These are phyloP conservation scores for Sporothrix pallida DNA, from an alignment of 2,329 filamentous ascomycete species.

Conservation along the genomic window DNA sequence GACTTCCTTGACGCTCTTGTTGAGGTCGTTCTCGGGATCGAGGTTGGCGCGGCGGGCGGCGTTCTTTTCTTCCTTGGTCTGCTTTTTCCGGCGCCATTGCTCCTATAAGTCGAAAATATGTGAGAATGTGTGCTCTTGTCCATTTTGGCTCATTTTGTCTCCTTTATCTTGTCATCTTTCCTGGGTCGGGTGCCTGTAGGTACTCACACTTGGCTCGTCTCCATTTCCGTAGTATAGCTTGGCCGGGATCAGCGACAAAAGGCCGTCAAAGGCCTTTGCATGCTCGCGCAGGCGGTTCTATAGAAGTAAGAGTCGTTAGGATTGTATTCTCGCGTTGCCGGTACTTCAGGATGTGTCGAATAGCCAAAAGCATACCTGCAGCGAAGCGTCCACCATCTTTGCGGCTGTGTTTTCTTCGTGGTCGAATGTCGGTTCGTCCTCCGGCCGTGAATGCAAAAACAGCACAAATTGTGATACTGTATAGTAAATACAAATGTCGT, in stretches of 20 bases:
- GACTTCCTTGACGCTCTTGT: conserved; percentile 85
- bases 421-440: neutral
- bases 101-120: conserved; percentile 59
- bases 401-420: conserved; percentile 6
- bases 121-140: neutral
- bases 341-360: neutral
- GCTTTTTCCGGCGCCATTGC: conserved; percentile 94
- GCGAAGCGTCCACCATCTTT: conserved; percentile 36
- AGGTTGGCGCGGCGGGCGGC: conserved; percentile 68
- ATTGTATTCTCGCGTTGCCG: too few relatives aligned
- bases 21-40: conserved; percentile 82
- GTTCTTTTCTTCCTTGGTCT: conserved; percentile 88
- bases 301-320: neutral
- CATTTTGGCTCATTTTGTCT: neutral
- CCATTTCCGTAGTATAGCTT: conserved; percentile 89
- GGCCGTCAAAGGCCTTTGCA: conserved; percentile 80
- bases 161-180: neutral
- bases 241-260: conserved; percentile 85
- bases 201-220: conserved; percentile 79
- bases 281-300: conserved; percentile 64
- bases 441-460: neutral
- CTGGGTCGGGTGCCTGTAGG: neutral
- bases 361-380: conserved; percentile 36
- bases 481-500: neutral
- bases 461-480: neutral